Percentiles rank a stretch among this genome's conserved stretches.
Evolutionary conservation across 768 basidiomycete genomes (phyloP).

Genomic region (Infundibulicybe gibba): DNA sequence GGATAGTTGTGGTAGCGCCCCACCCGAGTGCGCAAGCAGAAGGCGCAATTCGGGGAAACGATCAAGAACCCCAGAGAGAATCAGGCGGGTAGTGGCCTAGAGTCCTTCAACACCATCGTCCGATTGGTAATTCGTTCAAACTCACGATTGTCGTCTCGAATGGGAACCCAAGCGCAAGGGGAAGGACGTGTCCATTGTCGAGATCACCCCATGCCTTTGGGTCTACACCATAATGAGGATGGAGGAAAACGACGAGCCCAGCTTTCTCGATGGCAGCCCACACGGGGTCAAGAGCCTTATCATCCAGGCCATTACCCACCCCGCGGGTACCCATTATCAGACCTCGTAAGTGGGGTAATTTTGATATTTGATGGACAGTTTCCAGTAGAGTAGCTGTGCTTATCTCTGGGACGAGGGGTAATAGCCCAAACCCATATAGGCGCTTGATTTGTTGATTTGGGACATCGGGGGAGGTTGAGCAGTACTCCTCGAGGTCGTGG

Average conservation of each 20-base stretch:
- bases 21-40: conserved; percentile 85
- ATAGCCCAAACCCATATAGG: conserved; percentile 79
- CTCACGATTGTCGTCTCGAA: conserved; percentile 86
- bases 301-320: conserved; percentile 78
- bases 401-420: conserved; percentile 75
- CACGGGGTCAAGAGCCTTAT: conserved; percentile 70
- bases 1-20: conserved; percentile 78
- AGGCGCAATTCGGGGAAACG: conserved; percentile 72
- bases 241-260: conserved; percentile 76
- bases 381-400: conserved; percentile 53
- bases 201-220: conserved; percentile 69
- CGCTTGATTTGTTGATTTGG: conserved; percentile 45
- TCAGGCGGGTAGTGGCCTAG: conserved; percentile 72
- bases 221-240: conserved; percentile 85
- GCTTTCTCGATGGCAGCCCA: conserved; percentile 75
- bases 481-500: conserved; percentile 74
- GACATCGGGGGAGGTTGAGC: conserved; percentile 55
- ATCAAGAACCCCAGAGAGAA: conserved; percentile 79
- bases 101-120: conserved; percentile 4
- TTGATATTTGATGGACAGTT: conserved; percentile 61
- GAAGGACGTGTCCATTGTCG: conserved; percentile 84
- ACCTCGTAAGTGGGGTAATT: conserved; percentile 62
- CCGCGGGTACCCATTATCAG: conserved; percentile 84
- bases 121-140: conserved; percentile 4
- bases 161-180: conserved; percentile 84